Evolutionary conservation across 495 filamentous ascomycete genomes (phyloP), one percentile per base, ranked within the genome.

Genomic region (Aspergillus baeticus): DNA sequence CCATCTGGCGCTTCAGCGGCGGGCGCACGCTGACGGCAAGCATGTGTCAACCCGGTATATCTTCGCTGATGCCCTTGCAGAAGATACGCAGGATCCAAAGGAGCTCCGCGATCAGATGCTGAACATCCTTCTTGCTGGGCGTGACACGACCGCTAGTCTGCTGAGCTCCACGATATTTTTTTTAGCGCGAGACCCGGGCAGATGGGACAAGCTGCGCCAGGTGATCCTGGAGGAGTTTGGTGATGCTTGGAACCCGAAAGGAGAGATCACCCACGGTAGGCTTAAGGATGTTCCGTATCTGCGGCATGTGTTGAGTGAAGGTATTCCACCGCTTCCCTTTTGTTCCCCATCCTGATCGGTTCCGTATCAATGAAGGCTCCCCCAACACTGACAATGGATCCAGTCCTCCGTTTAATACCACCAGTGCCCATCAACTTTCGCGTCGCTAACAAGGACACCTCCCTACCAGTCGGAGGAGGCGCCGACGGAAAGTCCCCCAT

Each of bases 401-500:
- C 45, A 79, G 77, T 65, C 15, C 78, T 83, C 34, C 86, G 92
- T 13, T 76, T 96, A 10, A 87, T 92, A 65, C 91, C 91, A 1
- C 77, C 84, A 1, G 89, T 95, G 0, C 90, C 91, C 5, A 81
- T 87, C 70, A 96, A 95, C 72, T 83, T 87, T 53, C 89, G 92
- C 42, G 68, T 85, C 5, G 84, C 90, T 0, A 75, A 86, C 2
- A 80, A 82, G 42, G 88, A 94, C 70, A 93, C 91, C 10, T 84
- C 84, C 0, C 83, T 96, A 6, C 92, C 91, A 0, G 72, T 75
- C n/a, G 91, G 91, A 23, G 91, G 91, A 22, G 91, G 91, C 0
- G 78, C 83, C 0, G 84, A 91, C 65, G 82, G 86, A n/a, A 75
- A 72, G n/a, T 68, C 77, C 22, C 88, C 87, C 1, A 64, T 93